phyloP scores from a whole-genome alignment of 2,329 filamentous ascomycete species.

The Exserohilum turcica region DNA sequence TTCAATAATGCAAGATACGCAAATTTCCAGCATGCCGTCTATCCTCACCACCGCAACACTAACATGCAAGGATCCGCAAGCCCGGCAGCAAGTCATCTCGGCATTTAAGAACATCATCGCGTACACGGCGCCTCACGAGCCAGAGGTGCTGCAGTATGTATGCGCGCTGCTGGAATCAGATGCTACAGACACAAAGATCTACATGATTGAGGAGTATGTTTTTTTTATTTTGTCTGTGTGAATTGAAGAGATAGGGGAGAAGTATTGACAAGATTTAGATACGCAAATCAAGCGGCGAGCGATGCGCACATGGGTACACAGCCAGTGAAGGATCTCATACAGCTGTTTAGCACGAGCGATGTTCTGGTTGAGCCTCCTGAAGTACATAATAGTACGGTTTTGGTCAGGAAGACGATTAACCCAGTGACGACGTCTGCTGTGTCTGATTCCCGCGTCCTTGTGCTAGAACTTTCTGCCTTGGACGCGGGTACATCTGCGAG shows the following conservation, averaged over 20 bases:
- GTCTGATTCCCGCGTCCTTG: slow-evolving; percentile 20
- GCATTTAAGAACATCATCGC: slow-evolving; percentile 35
- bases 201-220: slow-evolving; percentile 33
- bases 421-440: background rate
- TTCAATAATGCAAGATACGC: too few relatives aligned
- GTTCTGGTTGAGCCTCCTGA: slow-evolving; percentile 29
- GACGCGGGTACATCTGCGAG: slow-evolving; percentile 5
- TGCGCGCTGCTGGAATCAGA: slow-evolving; percentile 29
- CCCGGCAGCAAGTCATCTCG: slow-evolving; percentile 20
- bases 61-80: slow-evolving; percentile 20
- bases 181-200: slow-evolving; percentile 21
- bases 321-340: slow-evolving; percentile 32
- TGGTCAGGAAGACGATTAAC: slow-evolving; percentile 5
- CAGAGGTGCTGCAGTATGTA: slow-evolving; percentile 30
- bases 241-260: too few relatives aligned
- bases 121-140: slow-evolving; percentile 26
- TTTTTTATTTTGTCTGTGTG: too few relatives aligned
- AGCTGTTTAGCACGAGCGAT: slow-evolving; percentile 24
- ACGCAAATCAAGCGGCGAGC: slow-evolving; percentile 27
- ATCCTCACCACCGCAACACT: slow-evolving; percentile 30
- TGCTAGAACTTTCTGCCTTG: slow-evolving; percentile 19
- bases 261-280: slow-evolving; percentile 3
- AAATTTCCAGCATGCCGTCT: slow-evolving; percentile 15
- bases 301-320: slow-evolving; percentile 27
- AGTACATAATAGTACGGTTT: slow-evolving; percentile 22